These are phyloP conservation scores for Hygrophila difformis DNA, from an alignment of 257 asterid genomes.

Conservation along the genomic window DNA sequence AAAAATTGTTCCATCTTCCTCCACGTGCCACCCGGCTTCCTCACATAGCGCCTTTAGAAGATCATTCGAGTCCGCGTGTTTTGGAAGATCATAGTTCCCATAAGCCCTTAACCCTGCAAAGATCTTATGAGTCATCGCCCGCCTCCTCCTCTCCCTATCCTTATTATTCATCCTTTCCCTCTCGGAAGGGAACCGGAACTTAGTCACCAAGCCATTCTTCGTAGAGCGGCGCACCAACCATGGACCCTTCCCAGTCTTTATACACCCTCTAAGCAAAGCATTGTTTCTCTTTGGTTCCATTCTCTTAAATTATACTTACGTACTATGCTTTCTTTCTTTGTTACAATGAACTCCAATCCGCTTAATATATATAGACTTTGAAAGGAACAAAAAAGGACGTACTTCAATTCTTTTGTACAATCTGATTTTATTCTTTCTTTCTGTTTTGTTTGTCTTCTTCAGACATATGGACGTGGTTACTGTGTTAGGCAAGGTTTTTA, in stretches of 20 bases:
- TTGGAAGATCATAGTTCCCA: conserved; percentile 56
- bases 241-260: conserved; percentile 53
- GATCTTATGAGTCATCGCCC: conserved; percentile 50
- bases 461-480: not conserved
- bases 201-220: conserved; percentile 40
- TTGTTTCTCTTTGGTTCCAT: conserved; percentile 21
- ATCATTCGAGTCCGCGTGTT: conserved; percentile 62
- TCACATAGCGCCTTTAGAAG: conserved; percentile 63
- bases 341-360: no score
- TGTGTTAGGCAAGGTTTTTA: conserved; percentile 1
- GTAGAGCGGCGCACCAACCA: conserved; percentile 59
- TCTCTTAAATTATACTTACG: no score
- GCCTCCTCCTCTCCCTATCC: conserved; percentile 49
- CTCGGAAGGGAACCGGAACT: conserved; percentile 55
- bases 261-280: conserved; percentile 42
- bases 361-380: no score
- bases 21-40: conserved; percentile 84
- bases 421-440: conserved; percentile 5
- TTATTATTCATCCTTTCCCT: conserved; percentile 51
- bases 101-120: conserved; percentile 55
- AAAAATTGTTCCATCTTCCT: conserved; percentile 50
- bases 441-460: conserved; percentile 1
- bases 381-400: conserved; percentile 20
- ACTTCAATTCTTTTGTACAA: conserved; percentile 23
- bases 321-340: no score